Evolutionary conservation across 305 asterid genomes (phyloP).

Genomic region (Fraxinus dipetala): DNA sequence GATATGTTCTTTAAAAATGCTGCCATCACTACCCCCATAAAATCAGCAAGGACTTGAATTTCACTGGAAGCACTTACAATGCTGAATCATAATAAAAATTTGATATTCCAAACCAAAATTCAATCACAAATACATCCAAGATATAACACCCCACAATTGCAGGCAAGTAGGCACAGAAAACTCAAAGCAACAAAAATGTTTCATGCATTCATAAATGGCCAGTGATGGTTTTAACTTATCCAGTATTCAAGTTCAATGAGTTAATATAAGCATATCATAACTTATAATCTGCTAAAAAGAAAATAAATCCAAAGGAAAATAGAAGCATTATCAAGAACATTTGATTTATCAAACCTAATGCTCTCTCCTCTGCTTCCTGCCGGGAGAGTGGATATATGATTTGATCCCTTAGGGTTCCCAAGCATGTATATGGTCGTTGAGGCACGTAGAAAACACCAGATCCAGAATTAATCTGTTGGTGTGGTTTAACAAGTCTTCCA

Average conservation of each 20-base stretch:
- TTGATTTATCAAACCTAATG: conserved; percentile 33
- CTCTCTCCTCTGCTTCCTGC: conserved; percentile 74
- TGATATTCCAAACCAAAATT: not conserved
- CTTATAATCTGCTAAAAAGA: not conserved
- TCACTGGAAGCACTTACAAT: conserved; percentile 2
- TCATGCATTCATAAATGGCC: not conserved
- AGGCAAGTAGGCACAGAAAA: conserved; percentile 7
- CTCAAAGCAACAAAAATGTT: not conserved
- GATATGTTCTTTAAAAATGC: not conserved
- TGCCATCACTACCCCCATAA: not conserved
- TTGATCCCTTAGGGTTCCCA: conserved; percentile 98
- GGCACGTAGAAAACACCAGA: conserved; percentile 83
- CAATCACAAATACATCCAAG: not conserved
- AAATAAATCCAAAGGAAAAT: conserved; percentile 8
- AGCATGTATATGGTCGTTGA: conserved; percentile 94
- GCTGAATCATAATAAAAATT: not conserved
- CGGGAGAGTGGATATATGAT: conserved; percentile 85
- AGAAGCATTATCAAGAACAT: conserved; percentile 17
- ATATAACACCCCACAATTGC: conserved; percentile 5
- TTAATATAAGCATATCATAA: not conserved
- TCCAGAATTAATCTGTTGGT: conserved; percentile 41
- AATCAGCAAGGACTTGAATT: conserved; percentile 5
- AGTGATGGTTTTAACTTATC: not conserved
- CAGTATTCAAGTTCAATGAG: conserved; percentile 9
- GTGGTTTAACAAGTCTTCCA: conserved; percentile 73